A percentile compares a stretch with the other conserved stretches of the same genome.
phyloP scores from a whole-genome alignment of 305 asterid species.

The Rubia peregrina region DNA sequence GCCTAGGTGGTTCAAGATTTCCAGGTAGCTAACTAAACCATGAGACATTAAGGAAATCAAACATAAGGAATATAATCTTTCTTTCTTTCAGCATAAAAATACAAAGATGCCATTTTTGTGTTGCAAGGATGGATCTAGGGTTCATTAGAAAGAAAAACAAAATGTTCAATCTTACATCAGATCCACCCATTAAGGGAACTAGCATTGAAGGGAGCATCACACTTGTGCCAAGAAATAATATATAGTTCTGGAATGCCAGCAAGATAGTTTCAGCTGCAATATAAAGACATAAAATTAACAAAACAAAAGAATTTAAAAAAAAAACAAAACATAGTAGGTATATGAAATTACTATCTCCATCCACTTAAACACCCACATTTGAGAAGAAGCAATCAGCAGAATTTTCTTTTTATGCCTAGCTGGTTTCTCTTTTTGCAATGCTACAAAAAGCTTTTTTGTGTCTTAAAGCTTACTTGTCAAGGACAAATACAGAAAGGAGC shows the following conservation, averaged over 20 bases:
- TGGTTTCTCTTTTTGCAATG: neutral
- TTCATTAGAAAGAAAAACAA: neutral
- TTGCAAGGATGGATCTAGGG: neutral
- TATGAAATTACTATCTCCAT: neutral
- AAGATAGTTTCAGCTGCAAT: conserved; percentile 93
- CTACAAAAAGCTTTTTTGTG: neutral
- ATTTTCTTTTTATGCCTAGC: neutral
- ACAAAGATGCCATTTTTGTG: neutral
- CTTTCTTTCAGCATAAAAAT: neutral
- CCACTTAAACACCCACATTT: neutral
- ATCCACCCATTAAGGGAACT: conserved; percentile 92
- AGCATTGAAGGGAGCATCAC: conserved; percentile 89
- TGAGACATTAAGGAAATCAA: neutral
- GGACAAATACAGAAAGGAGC: neutral
- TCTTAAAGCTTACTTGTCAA: neutral
- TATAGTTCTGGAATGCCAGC: conserved; percentile 92
- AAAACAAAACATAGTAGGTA: neutral
- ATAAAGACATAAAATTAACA: conserved; percentile 10
- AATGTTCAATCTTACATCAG: conserved; percentile 51
- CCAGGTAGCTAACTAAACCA: neutral
- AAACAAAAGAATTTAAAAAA: neutral
- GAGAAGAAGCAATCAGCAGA: neutral
- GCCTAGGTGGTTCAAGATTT: neutral
- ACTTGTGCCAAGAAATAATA: conserved; percentile 80
- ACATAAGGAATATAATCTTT: neutral